Base-by-base conservation (phyloP, 768 basidiomycete species). In the Termitomyces sp. region DNA sequence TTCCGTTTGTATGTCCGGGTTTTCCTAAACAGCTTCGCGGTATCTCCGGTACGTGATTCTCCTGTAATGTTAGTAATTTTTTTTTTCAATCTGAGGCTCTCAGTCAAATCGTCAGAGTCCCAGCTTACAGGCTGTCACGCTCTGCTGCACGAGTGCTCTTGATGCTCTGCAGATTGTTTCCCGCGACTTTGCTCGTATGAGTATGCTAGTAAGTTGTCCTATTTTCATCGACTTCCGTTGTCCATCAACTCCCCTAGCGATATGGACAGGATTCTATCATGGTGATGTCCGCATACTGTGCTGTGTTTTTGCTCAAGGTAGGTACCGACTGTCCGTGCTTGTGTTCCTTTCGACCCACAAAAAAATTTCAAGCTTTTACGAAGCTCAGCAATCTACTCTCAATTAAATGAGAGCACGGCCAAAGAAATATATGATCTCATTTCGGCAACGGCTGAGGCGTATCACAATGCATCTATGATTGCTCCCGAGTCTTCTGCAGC, bases 261-360 rank as follows among this genome's bases (percentile, higher is more conserved):
- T 94, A 93, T 63, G 82, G 87, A 8, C 92, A 93, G 74, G 91
- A 93, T 67, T 87, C 89, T 5, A 83, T 91, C 59, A 86, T 87
- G 8, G 82, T 89, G 45, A 93, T 93, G 91, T 89, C 88, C 19
- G 92, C 90, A 25, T 93, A 93, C 65, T 84, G 88, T 46, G 90
- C 91, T 19, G 84, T 93, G 37, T 87, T 91, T 66, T 72, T 94
- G 60, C 74, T 93, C 62, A 86, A 80, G 78, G 92, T 89, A 66
- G 52, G 71, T 62, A 29, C 54, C n/a, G n/a, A 37, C 32, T 42
- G 32, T 47, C 11, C 40, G 44, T 52, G 50, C 21, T 17, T 59
- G 57, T 32, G 53, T 38, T 1, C 17, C 27, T 25, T 46, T 49
- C 19, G 44, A 54, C 53, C 54, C 54, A 57, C 57, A 23, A 53